These are phyloP conservation scores for Neonectria faginata DNA, from an alignment of 2,329 filamentous ascomycete species.

Conservation along the genomic window DNA sequence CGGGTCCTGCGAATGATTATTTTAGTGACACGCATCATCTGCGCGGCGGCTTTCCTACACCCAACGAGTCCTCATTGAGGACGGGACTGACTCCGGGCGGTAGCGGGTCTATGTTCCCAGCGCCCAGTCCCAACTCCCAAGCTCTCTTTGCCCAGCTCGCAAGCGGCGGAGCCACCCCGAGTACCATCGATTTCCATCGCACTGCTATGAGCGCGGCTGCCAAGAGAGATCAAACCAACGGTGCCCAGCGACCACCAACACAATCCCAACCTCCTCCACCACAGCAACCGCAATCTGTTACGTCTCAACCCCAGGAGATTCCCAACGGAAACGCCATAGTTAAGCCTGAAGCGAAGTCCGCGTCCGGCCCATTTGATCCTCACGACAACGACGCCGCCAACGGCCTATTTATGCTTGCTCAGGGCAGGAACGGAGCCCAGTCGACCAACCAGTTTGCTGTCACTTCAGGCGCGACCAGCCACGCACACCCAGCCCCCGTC, in stretches of 20 bases:
- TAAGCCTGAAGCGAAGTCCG: slow-evolving; percentile 64
- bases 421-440: slow-evolving; percentile 70
- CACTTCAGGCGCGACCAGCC: slow-evolving; percentile 59
- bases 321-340: slow-evolving; percentile 53
- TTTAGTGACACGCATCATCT: slow-evolving; percentile 84
- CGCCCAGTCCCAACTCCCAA: slow-evolving; percentile 87
- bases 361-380: slow-evolving; percentile 79
- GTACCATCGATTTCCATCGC: slow-evolving; percentile 93
- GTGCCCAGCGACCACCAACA: slow-evolving; percentile 43
- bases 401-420: slow-evolving; percentile 89
- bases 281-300: slow-evolving; percentile 50
- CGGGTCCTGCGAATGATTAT: slow-evolving; percentile 87
- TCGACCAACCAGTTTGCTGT: slow-evolving; percentile 61
- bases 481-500: slow-evolving; percentile 60
- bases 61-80: slow-evolving; percentile 93
- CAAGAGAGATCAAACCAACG: slow-evolving; percentile 64
- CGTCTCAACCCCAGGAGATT: slow-evolving; percentile 68
- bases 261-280: slow-evolving; percentile 56
- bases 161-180: slow-evolving; percentile 86
- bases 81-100: slow-evolving; percentile 94
- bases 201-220: slow-evolving; percentile 86
- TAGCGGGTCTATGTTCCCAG: slow-evolving; percentile 97
- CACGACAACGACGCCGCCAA: slow-evolving; percentile 97
- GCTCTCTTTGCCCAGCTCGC: slow-evolving; percentile 83
- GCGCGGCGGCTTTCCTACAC: slow-evolving; percentile 88